These are phyloP conservation scores for Scenedesmus sp. DNA, from an alignment of 163 green algal species.

Conservation along the genomic window DNA sequence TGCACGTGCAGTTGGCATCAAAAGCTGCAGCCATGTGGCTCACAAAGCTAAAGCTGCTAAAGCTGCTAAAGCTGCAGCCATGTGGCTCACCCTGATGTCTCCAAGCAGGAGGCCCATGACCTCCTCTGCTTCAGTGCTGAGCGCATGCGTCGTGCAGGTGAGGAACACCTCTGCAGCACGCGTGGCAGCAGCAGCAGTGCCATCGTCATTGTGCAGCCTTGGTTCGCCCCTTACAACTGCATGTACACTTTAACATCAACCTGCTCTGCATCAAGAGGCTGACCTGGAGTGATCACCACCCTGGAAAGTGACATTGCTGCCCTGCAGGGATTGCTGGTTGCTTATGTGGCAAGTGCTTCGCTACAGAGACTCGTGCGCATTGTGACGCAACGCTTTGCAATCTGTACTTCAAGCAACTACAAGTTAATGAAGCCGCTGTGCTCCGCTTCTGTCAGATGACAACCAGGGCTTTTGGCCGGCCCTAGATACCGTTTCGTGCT, in stretches of 20 bases:
- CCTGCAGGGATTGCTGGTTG: not conserved
- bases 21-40: no score
- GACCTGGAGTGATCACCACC: constrained; percentile 55
- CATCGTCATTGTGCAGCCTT: not conserved
- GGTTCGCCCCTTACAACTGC: not conserved
- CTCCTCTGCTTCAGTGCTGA: constrained; percentile 88
- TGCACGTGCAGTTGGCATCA: no score
- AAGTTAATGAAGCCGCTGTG: no score
- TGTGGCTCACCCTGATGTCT: constrained; percentile 67
- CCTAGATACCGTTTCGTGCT: not conserved
- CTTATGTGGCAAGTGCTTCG: not conserved
- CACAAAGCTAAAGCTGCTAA: no score
- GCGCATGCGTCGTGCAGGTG: constrained; percentile 78
- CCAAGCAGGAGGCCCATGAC: constrained; percentile 92
- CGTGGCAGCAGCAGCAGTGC: constrained; percentile 1
- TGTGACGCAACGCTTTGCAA: no score
- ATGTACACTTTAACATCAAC: not conserved
- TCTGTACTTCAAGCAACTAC: no score
- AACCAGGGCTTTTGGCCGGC: constrained; percentile 10
- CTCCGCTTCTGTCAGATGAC: not conserved
- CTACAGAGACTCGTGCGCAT: no score
- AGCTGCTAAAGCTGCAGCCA: no score
- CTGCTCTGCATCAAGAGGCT: not conserved
- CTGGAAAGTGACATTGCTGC: constrained; percentile 17
- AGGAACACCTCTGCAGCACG: constrained; percentile 80